Evolutionary conservation across 768 basidiomycete species (phyloP).

Genomic region (Boletus tomentosulus): DNA sequence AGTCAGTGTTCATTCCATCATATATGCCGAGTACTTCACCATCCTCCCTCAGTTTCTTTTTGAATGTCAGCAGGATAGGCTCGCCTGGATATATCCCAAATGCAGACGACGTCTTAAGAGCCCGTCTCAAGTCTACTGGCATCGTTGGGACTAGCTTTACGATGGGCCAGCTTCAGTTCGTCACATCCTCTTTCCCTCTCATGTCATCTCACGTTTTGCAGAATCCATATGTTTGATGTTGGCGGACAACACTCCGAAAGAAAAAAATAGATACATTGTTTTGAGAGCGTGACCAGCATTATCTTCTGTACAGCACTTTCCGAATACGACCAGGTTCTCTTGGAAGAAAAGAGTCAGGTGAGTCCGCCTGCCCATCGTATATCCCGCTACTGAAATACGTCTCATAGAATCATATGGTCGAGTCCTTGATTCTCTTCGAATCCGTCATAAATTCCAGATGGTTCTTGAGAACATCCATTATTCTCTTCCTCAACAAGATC

Average conservation of each 20-base stretch:
- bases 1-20: slow-evolving; percentile 47
- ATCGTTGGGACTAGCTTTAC: slow-evolving; percentile 84
- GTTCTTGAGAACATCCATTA: slow-evolving; percentile 65
- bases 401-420: slow-evolving; percentile 43
- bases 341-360: too few relatives aligned
- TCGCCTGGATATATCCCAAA: slow-evolving; percentile 48
- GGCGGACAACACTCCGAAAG: slow-evolving; percentile 78
- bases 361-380: too few relatives aligned
- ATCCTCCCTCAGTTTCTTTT: slow-evolving; percentile 68
- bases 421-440: too few relatives aligned
- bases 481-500: slow-evolving; percentile 69
- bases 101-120: slow-evolving; percentile 81
- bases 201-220: slow-evolving; percentile 4
- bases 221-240: slow-evolving; percentile 73
- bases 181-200: neutral
- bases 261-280: slow-evolving; percentile 80
- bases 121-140: slow-evolving; percentile 83
- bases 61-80: slow-evolving; percentile 70
- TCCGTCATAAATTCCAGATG: slow-evolving; percentile 15
- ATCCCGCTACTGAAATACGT: neutral
- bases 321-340: too few relatives aligned
- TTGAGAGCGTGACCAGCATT: slow-evolving; percentile 73
- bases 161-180: slow-evolving; percentile 61
- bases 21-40: neutral
- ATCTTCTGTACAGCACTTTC: slow-evolving; percentile 67